Conservation (phyloP, 2,329 filamentous ascomycete species). For the Nemania sp. region DNA sequence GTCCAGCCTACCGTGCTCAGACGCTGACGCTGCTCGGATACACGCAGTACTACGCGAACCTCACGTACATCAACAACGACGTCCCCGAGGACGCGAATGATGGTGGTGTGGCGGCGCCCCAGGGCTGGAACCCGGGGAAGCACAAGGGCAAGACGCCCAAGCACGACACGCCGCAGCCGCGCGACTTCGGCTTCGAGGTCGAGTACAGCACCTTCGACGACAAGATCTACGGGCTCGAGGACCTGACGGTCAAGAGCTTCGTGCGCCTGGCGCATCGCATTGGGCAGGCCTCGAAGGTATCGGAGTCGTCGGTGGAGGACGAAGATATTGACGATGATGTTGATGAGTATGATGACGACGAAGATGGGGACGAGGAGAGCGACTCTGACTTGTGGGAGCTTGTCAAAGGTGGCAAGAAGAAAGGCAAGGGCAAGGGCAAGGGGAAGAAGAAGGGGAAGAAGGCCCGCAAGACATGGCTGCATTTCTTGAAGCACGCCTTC, state of each 20-base stretch:
- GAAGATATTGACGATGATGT: constrained; percentile 42
- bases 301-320: constrained; percentile 32
- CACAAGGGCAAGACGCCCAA: constrained; percentile 69
- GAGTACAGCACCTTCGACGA: constrained; percentile 90
- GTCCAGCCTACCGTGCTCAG: constrained; percentile 91
- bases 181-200: constrained; percentile 78
- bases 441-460: constrained; percentile 63
- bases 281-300: constrained; percentile 61
- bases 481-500: constrained; percentile 83
- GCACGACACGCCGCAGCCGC: constrained; percentile 66
- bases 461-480: constrained; percentile 78
- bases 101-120: constrained; percentile 48
- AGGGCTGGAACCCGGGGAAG: constrained; percentile 73
- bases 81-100: constrained; percentile 55
- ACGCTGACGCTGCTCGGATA: constrained; percentile 82
- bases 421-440: constrained; percentile 65
- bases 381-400: constrained; percentile 28
- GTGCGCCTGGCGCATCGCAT: constrained; percentile 85
- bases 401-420: constrained; percentile 68
- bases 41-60: constrained; percentile 92
- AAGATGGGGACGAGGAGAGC: constrained; percentile 48
- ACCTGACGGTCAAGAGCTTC: constrained; percentile 86
- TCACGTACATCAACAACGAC: constrained; percentile 89
- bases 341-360: constrained; percentile 44
- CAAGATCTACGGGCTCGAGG: constrained; percentile 77